Base-by-base conservation (phyloP, 306 rosid genomes). In the Malus sieversii region DNA sequence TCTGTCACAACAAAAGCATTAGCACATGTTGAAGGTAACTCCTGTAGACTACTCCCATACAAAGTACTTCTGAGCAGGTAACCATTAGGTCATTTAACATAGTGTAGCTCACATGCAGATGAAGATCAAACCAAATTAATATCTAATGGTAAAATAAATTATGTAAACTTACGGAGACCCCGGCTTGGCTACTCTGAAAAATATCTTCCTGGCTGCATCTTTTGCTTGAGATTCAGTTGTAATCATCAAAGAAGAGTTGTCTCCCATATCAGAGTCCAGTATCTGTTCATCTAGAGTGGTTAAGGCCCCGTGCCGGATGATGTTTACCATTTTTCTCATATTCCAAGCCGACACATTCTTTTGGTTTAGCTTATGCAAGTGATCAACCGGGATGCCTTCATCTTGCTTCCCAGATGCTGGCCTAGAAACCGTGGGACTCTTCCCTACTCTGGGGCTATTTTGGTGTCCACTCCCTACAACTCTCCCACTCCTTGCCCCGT, bases 321-420 rank as follows among this genome's bases (percentile, higher is more conserved):
- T 79, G n/a, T 76, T 16, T 15, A 79, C 18, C 88, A 79, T 73
- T 71, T 59, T 76, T 78, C 75, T 73, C 88, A 85, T 82, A 79
- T 68, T 82, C 86, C 86, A 85, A 76, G 84, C 86, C 9, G 88
- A 85, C 10, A 85, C 78, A 73, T 82, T 85, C 72, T 76, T 79
- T 45, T 73, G 77, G 62, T 73, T 79, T 55, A 82, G 77, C 77
- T 79, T 82, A 27, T 76, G 66, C 76, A 85, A 66, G 69, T 73
- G 79, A 13, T 81, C 72, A 60, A 81, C 77, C 22, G 78, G 29
- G 78, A 84, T 84, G 55, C 72, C 74, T 70, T 81, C 70, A 62
- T 78, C 83, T 71, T 72, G 68, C 32, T 45, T 78, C n/a, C 57
- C 62, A 71, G 81, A 61, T 7, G 13, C 35, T 1, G 42, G 33